phyloP scores from a whole-genome alignment of 306 rosid species.

The Acacia acuminata region DNA sequence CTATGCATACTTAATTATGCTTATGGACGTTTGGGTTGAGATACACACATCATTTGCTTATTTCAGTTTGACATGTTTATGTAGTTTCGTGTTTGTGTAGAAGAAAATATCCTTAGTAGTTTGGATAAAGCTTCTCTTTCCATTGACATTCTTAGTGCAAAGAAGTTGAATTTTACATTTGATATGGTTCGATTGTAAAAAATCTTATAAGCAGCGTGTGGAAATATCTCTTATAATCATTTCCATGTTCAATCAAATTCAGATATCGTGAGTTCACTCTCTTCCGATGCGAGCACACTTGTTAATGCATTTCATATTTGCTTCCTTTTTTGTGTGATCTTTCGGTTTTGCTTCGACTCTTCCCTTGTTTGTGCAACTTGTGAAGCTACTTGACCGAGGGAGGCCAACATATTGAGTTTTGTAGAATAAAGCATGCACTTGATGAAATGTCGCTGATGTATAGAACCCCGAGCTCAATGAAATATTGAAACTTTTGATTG shows the following conservation, averaged over 20 bases:
- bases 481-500: conserved; percentile 74
- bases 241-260: conserved; percentile 40
- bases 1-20: too few species aligned
- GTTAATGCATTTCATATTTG: too few species aligned
- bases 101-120: not conserved
- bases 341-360: conserved; percentile 28
- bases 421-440: conserved; percentile 85
- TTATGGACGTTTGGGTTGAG: too few species aligned
- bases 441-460: conserved; percentile 83
- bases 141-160: not conserved
- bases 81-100: not conserved
- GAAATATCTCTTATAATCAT: conserved; percentile 12
- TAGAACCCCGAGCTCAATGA: conserved; percentile 62
- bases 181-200: conserved; percentile 1
- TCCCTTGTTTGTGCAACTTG: conserved; percentile 67
- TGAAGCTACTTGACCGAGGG: conserved; percentile 88
- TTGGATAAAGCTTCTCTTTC: not conserved
- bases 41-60: too few species aligned
- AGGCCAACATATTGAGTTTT: conserved; percentile 94
- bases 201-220: not conserved
- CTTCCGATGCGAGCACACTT: too few species aligned
- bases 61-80: not conserved
- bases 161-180: not conserved
- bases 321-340: too few species aligned
- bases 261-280: conserved; percentile 64